Evolutionary conservation across 768 basidiomycete species (phyloP).

Genomic region (Kwoniella bestiolae): DNA sequence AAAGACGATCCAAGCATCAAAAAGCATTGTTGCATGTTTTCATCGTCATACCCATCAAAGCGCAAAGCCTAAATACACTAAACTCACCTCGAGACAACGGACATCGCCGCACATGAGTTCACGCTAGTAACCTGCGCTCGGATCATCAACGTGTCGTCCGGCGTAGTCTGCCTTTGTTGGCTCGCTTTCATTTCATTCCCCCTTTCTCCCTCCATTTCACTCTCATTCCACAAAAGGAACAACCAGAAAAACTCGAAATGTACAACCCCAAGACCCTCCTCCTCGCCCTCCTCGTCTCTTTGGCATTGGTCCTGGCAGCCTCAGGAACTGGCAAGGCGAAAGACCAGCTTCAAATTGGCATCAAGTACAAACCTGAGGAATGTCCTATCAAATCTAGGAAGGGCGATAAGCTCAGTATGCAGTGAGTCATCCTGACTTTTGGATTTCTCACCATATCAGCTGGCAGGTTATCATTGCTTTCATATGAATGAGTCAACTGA

Average conservation of each 20-base stretch:
- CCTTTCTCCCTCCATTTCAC: no score
- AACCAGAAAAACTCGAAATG: background rate
- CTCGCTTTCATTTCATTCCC: no score
- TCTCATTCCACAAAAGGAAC: no score
- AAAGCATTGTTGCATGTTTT: no score
- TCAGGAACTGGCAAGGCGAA: constrained; percentile 6
- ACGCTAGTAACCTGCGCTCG: background rate
- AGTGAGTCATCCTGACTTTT: constrained; percentile 51
- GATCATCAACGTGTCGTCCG: background rate
- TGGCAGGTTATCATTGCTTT: background rate
- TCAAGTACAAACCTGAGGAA: constrained; percentile 55
- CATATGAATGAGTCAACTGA: background rate
- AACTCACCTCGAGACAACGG: background rate
- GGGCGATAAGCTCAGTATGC: constrained; percentile 56
- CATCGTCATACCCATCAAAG: background rate
- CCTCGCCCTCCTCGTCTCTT: constrained; percentile 14
- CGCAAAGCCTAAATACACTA: no score
- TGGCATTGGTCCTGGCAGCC: constrained; percentile 11
- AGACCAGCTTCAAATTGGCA: constrained; percentile 48
- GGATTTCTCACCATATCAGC: background rate
- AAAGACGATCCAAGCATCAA: background rate
- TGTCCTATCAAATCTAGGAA: constrained; percentile 53
- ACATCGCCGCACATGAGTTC: background rate
- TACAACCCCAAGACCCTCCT: constrained; percentile 20
- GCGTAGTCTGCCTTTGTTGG: background rate